These are phyloP conservation scores for Scleroderma bovista DNA, from an alignment of 768 basidiomycete species.

Conservation along the genomic window DNA sequence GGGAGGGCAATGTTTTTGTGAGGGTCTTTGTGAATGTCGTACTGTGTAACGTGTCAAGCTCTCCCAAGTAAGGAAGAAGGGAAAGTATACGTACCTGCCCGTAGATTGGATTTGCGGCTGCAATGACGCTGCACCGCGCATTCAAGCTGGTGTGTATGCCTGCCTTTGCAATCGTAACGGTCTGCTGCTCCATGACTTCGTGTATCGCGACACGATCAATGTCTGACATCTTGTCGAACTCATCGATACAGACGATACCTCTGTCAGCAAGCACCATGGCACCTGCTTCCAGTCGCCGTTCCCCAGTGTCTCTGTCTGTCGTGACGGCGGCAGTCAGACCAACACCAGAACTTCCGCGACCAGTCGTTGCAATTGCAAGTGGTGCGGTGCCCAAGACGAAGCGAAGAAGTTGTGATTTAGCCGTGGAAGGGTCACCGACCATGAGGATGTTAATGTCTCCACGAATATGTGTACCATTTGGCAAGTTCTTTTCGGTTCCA, in stretches of 20 bases:
- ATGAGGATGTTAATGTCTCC: slow-evolving; percentile 99
- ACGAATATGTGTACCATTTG: slow-evolving; percentile 97
- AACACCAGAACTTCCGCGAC: slow-evolving; percentile 96
- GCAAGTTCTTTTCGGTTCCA: slow-evolving; percentile 95
- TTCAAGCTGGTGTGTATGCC: slow-evolving; percentile 98
- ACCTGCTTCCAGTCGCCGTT: slow-evolving; percentile 93
- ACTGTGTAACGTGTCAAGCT: slow-evolving; percentile 42
- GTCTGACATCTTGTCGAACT: slow-evolving; percentile 99
- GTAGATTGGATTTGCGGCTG: slow-evolving; percentile 98
- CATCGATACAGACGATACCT: slow-evolving; percentile 98
- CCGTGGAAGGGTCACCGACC: slow-evolving; percentile 99
- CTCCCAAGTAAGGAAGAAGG: not conserved
- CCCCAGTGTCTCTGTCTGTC: slow-evolving; percentile 96
- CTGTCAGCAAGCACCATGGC: slow-evolving; percentile 99
- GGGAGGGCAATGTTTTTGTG: slow-evolving; percentile 98
- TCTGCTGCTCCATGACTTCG: slow-evolving; percentile 99
- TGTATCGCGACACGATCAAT: slow-evolving; percentile 98
- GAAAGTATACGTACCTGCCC: slow-evolving; percentile 62
- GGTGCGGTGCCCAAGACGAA: slow-evolving; percentile 96
- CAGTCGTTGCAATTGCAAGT: slow-evolving; percentile 96
- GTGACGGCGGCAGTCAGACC: slow-evolving; percentile 99
- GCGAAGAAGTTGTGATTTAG: slow-evolving; percentile 92
- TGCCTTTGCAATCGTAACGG: slow-evolving; percentile 98
- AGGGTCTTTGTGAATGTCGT: slow-evolving; percentile 99
- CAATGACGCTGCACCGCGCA: slow-evolving; percentile 95